Percentiles rank a stretch among this genome's conserved stretches.
These are phyloP conservation scores for Solanum medicagineum DNA, from an alignment of 257 asterid species.

Conservation along the genomic window DNA sequence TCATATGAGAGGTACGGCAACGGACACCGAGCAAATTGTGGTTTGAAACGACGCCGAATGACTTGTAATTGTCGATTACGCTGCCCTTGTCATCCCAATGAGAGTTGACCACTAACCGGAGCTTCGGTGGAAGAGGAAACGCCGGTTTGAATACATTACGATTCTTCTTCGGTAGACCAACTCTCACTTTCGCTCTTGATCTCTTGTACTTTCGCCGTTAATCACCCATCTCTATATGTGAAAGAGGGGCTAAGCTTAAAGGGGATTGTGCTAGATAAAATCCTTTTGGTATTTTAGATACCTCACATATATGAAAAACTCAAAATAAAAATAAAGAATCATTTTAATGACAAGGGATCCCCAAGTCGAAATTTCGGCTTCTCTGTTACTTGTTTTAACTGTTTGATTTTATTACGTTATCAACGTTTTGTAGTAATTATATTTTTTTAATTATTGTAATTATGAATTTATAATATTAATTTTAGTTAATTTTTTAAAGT, in stretches of 20 bases:
- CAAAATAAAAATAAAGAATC: too few relatives aligned
- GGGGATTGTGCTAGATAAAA: neutral
- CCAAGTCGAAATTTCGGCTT: too few relatives aligned
- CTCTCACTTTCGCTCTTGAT: slow-evolving; percentile 61
- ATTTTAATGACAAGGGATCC: too few relatives aligned
- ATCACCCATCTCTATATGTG: slow-evolving; percentile 52
- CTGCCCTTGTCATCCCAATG: slow-evolving; percentile 82
- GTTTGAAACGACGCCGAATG: slow-evolving; percentile 85
- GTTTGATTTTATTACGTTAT: too few relatives aligned
- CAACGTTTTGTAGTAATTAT: too few relatives aligned
- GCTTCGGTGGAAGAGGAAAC: slow-evolving; percentile 72
- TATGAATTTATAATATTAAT: too few relatives aligned
- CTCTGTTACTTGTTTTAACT: too few relatives aligned
- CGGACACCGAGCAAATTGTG: slow-evolving; percentile 84
- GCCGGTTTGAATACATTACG: slow-evolving; percentile 82
- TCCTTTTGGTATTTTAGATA: neutral
- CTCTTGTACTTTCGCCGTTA: slow-evolving; percentile 83
- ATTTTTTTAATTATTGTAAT: too few relatives aligned
- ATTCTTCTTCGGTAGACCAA: slow-evolving; percentile 62
- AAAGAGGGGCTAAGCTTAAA: slow-evolving; percentile 19
- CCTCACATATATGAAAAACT: too few relatives aligned
- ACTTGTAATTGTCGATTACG: slow-evolving; percentile 78
- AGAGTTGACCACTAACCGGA: slow-evolving; percentile 46
- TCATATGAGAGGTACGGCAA: slow-evolving; percentile 61
- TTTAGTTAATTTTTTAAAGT: too few relatives aligned